Evolutionary conservation across 805 yeast genomes (phyloP).

Genomic region (Candida manassasensis): DNA sequence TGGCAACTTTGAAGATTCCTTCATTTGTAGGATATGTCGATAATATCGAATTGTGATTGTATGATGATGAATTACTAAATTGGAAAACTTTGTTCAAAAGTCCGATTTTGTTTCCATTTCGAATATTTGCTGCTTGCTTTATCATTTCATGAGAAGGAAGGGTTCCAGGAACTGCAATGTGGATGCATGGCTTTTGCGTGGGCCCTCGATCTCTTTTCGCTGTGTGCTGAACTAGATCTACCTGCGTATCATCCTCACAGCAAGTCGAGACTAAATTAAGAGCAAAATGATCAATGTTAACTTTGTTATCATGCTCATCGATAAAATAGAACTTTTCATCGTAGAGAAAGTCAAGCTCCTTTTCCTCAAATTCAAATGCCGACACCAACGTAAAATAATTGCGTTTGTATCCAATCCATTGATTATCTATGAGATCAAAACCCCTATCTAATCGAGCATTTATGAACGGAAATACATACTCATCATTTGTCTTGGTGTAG

Average conservation of each 20-base stretch:
- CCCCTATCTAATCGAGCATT: constrained; percentile 62
- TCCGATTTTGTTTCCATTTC: constrained; percentile 50
- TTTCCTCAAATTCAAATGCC: constrained; percentile 38
- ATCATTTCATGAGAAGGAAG: constrained; percentile 55
- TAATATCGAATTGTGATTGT: constrained; percentile 22
- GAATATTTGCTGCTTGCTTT: constrained; percentile 56
- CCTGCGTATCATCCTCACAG: constrained; percentile 44
- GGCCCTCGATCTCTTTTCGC: constrained; percentile 75
- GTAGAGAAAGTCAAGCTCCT: constrained; percentile 23
- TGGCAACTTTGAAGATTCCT: constrained; percentile 51
- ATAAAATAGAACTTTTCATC: constrained; percentile 30
- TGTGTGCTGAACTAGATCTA: constrained; percentile 60
- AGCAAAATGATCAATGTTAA: constrained; percentile 45
- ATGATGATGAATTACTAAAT: constrained; percentile 21
- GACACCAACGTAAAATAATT: constrained; percentile 65
- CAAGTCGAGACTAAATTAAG: constrained; percentile 49
- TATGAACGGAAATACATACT: constrained; percentile 35
- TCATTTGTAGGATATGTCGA: constrained; percentile 41
- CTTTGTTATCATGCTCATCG: constrained; percentile 13
- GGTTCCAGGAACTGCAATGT: constrained; percentile 51
- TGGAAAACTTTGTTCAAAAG: constrained; percentile 49
- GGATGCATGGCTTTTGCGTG: constrained; percentile 53
- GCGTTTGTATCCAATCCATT: constrained; percentile 69
- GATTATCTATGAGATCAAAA: constrained; percentile 44
- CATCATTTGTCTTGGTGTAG: constrained; percentile 19